Base-by-base conservation (phyloP, 129 eudicot genomes). In the Centaurea solstitialis region DNA sequence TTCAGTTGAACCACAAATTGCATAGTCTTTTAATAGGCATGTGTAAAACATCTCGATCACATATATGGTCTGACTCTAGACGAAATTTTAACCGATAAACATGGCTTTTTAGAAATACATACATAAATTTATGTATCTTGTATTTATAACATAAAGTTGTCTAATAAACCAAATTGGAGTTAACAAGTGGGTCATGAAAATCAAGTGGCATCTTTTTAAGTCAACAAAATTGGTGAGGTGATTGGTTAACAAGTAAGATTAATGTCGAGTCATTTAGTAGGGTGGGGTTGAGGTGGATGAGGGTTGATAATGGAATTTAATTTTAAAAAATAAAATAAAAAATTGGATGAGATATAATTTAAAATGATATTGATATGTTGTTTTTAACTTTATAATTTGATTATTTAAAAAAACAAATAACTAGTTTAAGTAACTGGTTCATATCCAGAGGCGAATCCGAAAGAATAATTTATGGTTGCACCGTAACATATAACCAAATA, bases 261-360 rank as follows among this genome's bases (percentile, higher is more conserved):
- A 33, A 33, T 33, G 4, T 74, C 68, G 17, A 47, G 9, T n/a
- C 78, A 75, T 75, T 75, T 75, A 75, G 50, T 53, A 59, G 18
- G 20, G 7, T 75, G 50, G 68, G 68, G 79, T 75, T 53, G 79
- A 53, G 79, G 47, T 75, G 20, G 78, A 74, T 74, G 68, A 53
- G 15, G 24, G 69, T 53, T 50, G 33, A 75, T 59, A 50, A 57
- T 12, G 41, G 9, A 24, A 72, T 9, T 72, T 72, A 72, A 18
- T 18, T 40, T 38, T 4, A 1, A 37, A 47, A 50, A 50, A 13
- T 17, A 57, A 57, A 47, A 47, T 33, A 47, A 47, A n/a, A 6
- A 5, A 57, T 57, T 57, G 9, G 64, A 53, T 17, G 21, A 2
- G 30, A 26, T 26, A 26, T 26, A 26, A 26, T 26, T 26, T 1